phyloP scores from a whole-genome alignment of 371 early-diverging fungal genomes.

The Coemansia linderi region DNA sequence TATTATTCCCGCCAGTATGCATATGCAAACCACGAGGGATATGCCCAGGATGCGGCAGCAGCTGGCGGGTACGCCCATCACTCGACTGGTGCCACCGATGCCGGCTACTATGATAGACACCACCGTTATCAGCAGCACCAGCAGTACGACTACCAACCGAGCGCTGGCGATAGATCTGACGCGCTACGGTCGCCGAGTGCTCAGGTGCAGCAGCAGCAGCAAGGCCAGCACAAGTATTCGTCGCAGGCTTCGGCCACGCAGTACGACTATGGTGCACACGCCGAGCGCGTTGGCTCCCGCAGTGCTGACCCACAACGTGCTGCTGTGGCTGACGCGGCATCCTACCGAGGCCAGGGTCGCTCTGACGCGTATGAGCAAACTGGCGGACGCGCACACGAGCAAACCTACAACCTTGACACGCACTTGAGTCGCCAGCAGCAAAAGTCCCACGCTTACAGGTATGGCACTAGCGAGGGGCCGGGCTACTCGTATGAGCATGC shows the following conservation, averaged over 20 bases:
- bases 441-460: conserved; percentile 17
- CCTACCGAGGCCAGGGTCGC: conserved; percentile 1
- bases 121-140: conserved; percentile 7
- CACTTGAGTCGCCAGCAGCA: conserved; percentile 10
- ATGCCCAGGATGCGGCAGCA: conserved; percentile 2
- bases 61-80: conserved; percentile 19
- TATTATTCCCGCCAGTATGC: conserved; percentile 39
- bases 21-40: background rate
- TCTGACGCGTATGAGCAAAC: conserved; percentile 1
- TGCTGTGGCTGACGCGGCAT: background rate
- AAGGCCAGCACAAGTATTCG: conserved; percentile 16
- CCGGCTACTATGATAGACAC: conserved; percentile 11
- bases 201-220: conserved; percentile 2
- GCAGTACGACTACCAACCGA: conserved; percentile 13
- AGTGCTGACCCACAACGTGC: background rate
- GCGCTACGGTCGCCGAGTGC: conserved; percentile 8
- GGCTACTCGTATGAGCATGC: conserved; percentile 15
- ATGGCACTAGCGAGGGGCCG: conserved; percentile 8
- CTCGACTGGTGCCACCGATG: background rate
- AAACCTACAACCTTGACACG: conserved; percentile 9
- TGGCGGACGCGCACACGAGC: background rate
- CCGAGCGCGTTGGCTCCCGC: background rate
- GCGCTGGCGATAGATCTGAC: background rate
- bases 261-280: conserved; percentile 21
- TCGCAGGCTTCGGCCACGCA: conserved; percentile 12